Evolutionary conservation across 306 rosid species (phyloP), one percentile per base, ranked within the genome.

Genomic region (Vigna hirtella): DNA sequence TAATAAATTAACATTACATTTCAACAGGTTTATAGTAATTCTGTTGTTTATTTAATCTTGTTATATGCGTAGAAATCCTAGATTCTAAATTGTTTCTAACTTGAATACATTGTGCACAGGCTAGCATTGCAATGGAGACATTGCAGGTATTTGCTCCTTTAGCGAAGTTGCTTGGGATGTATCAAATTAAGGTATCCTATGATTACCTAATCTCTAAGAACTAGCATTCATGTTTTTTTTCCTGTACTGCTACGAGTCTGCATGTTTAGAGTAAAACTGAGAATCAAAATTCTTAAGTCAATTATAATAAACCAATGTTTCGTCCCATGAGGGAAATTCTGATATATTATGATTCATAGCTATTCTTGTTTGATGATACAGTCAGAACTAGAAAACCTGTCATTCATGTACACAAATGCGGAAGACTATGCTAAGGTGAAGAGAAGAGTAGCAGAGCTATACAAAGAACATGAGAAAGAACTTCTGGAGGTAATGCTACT

Each of bases 111-210:
- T 72, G 45, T 81, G 67, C 82, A 57, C 96, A 96, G 99, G 74
- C 89, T 85, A 93, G 96, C 93, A 96, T 96, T 78, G 91, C 99
- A 53, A 85, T 82, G 88, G 99, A 96, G 86, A 93, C 99, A 69
- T 84, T 96, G 79, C 99, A 96, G 89, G 96, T 96, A 80, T 96
- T 96, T 88, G 99, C 99, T 74, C 99, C 99, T 76, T 91, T 96
- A 80, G 99, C 99, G 20, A 96, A 91, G 96, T 91, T 96, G 89
- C 96, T 96, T 81, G 99, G 99, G 77, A 96, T 96, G 97, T 90
- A 93, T 86, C 97, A 96, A 82, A 93, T 96, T 79, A 96, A 96
- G 97, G 99, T 96, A 88, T 85, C 63, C 16, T 78, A n/a, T 53
- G 59, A 47, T 20, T 77, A 9, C 53, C 61, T 16, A 61, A 48